Evolutionary conservation across 495 filamentous ascomycete genomes (phyloP).

Genomic region (Aspergillus bertholletiae): DNA sequence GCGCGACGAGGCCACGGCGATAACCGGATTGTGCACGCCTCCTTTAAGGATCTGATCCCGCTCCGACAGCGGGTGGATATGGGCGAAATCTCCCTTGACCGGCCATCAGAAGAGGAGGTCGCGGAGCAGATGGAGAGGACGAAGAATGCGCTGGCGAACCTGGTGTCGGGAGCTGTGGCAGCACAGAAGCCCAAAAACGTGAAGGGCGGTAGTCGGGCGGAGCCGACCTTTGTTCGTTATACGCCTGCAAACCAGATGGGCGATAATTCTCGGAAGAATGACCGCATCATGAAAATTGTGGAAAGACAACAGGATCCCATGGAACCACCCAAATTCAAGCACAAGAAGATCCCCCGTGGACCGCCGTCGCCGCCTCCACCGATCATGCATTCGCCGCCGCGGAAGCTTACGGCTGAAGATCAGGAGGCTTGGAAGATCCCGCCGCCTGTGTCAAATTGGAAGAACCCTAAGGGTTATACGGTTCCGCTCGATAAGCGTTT

Average conservation of each 20-base stretch:
- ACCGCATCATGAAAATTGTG: conserved; percentile 98
- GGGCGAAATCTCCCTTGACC: conserved; percentile 85
- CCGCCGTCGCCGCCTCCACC: conserved; percentile 91
- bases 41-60: conserved; percentile 95
- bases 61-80: conserved; percentile 90
- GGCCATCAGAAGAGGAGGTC: conserved; percentile 83
- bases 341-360: conserved; percentile 96
- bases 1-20: conserved; percentile 84
- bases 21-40: conserved; percentile 83
- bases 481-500: conserved; percentile 94
- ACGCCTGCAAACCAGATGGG: conserved; percentile 98
- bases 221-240: conserved; percentile 92
- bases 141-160: conserved; percentile 71
- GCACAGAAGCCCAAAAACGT: conserved; percentile 96
- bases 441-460: conserved; percentile 95
- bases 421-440: conserved; percentile 97
- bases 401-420: conserved; percentile 94
- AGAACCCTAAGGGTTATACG: conserved; percentile 98
- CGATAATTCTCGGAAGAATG: conserved; percentile 79
- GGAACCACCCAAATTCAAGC: conserved; percentile 97
- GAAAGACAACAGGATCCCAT: conserved; percentile 93
- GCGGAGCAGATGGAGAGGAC: conserved; percentile 80
- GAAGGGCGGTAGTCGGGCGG: conserved; percentile 67
- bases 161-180: conserved; percentile 82
- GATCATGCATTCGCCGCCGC: conserved; percentile 90